Conservation (phyloP, 306 rosid species). For the Castanea mollissima region DNA sequence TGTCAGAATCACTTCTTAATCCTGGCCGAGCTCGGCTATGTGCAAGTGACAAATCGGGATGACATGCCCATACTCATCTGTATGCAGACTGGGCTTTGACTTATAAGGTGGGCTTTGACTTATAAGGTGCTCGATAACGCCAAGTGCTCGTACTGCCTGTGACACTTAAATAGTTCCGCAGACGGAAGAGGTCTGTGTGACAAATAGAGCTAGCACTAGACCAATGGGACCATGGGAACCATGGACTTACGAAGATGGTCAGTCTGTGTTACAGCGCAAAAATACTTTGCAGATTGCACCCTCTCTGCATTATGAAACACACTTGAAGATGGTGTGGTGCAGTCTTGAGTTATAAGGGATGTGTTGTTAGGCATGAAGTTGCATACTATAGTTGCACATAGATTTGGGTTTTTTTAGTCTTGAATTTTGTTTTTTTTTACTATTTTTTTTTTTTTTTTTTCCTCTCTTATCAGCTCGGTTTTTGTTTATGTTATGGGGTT, state of each 20-base stretch:
- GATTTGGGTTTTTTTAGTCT: neutral
- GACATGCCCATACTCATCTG: slow-evolving; percentile 31
- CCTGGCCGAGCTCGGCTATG: slow-evolving; percentile 91
- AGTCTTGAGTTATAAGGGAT: slow-evolving; percentile 18
- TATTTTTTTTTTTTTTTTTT: neutral
- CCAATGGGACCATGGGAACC: slow-evolving; percentile 23
- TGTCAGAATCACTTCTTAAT: slow-evolving; percentile 90
- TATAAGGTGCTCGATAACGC: neutral
- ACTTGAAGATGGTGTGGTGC: slow-evolving; percentile 16
- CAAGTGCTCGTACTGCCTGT: slow-evolving; percentile 9
- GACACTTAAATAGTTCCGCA: neutral
- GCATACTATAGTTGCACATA: slow-evolving; percentile 11
- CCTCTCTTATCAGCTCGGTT: neutral
- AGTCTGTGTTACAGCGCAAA: neutral
- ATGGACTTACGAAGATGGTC: slow-evolving; percentile 17
- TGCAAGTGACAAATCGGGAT: slow-evolving; percentile 32
- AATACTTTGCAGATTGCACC: neutral
- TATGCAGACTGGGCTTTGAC: slow-evolving; percentile 27
- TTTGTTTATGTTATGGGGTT: neutral
- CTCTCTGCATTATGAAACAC: slow-evolving; percentile 10
- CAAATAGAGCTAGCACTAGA: slow-evolving; percentile 5
- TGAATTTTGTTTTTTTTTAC: no score
- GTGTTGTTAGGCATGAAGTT: slow-evolving; percentile 4
- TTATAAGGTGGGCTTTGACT: no score
- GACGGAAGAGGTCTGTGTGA: neutral